phyloP scores from a whole-genome alignment of 2,329 filamentous ascomycete genomes.

The Colletotrichum filicis region DNA sequence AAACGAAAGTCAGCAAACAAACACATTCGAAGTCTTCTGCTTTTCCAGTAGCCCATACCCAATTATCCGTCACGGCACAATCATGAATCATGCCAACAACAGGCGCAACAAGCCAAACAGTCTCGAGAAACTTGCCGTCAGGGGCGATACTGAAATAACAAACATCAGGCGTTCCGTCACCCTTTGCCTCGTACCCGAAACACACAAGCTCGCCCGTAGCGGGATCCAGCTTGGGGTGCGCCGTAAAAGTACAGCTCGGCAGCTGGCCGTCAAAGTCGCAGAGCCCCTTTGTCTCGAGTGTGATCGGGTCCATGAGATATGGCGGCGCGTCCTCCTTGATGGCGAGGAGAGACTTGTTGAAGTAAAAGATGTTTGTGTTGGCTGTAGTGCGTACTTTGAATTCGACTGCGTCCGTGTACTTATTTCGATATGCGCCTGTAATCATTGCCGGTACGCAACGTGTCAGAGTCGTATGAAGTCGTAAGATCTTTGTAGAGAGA shows the following conservation, averaged over 20 bases:
- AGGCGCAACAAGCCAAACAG: slow-evolving; percentile 47
- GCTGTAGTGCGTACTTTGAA: slow-evolving; percentile 49
- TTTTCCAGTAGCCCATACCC: slow-evolving; percentile 38
- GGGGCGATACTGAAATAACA: slow-evolving; percentile 46
- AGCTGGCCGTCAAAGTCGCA: slow-evolving; percentile 56
- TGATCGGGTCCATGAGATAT: slow-evolving; percentile 51
- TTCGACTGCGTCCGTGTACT: slow-evolving; percentile 47
- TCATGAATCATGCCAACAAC: slow-evolving; percentile 54
- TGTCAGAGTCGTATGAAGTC: not conserved
- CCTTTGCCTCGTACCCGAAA: slow-evolving; percentile 54
- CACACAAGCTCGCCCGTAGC: slow-evolving; percentile 51
- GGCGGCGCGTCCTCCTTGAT: slow-evolving; percentile 59
- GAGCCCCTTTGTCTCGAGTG: slow-evolving; percentile 52
- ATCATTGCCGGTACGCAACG: slow-evolving; percentile 41
- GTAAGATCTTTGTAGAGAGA: too few relatives aligned
- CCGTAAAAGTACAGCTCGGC: slow-evolving; percentile 50
- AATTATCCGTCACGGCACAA: slow-evolving; percentile 53
- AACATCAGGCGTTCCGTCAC: slow-evolving; percentile 50
- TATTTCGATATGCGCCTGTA: slow-evolving; percentile 52
- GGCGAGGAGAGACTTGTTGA: slow-evolving; percentile 57
- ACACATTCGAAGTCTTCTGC: not conserved
- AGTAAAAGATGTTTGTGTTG: slow-evolving; percentile 64
- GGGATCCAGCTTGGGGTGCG: slow-evolving; percentile 56
- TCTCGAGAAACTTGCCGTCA: slow-evolving; percentile 44
- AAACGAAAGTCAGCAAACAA: too few relatives aligned